Conservation (phyloP, 2,329 filamentous ascomycete genomes). For the Colletotrichum sp. region DNA sequence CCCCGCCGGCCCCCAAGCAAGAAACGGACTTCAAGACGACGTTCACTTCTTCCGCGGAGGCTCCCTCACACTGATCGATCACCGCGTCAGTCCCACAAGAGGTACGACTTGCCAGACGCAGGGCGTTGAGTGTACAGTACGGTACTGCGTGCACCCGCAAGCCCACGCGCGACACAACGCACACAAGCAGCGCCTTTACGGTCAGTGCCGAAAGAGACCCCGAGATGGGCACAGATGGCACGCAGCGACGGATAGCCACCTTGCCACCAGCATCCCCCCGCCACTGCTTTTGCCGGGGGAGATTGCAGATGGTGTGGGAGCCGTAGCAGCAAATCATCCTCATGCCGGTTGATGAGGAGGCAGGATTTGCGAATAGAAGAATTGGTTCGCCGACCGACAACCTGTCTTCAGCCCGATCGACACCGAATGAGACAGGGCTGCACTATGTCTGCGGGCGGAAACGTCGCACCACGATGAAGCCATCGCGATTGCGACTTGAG, state of each 20-base stretch:
- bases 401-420: background rate
- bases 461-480: conserved; percentile 5
- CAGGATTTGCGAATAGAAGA: background rate
- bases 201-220: background rate
- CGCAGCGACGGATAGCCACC: background rate
- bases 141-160: background rate
- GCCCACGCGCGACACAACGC: background rate
- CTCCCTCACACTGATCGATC: background rate
- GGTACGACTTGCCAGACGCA: background rate
- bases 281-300: background rate
- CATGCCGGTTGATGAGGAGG: background rate
- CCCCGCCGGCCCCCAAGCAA: background rate
- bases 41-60: background rate
- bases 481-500: background rate
- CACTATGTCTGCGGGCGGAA: background rate
- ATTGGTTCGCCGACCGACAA: background rate
- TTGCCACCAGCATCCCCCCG: conserved; percentile 5
- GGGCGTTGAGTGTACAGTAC: background rate
- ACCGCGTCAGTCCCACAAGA: background rate
- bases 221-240: background rate
- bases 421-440: background rate
- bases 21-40: background rate
- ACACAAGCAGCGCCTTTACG: background rate
- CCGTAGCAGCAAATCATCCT: background rate
- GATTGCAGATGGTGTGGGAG: background rate